phyloP scores from a whole-genome alignment of 2,329 filamentous ascomycete genomes.

The Rhexocercosporidium sp. region DNA sequence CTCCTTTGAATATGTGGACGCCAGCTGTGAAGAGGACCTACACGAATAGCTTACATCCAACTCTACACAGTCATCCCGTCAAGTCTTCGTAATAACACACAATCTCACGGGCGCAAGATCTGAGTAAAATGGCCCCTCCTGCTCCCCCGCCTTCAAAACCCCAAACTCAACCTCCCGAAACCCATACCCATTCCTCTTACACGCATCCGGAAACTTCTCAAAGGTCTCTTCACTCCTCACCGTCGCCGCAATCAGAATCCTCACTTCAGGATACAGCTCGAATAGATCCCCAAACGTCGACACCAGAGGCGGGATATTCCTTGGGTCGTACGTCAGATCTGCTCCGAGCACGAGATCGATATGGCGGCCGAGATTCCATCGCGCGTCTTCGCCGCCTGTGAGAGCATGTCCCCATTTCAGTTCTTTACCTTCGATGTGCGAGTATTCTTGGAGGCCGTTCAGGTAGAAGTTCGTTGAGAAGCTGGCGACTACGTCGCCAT shows the following conservation, averaged over 20 bases:
- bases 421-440: conserved; percentile 62
- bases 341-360: conserved; percentile 73
- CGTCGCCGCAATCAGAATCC: conserved; percentile 71
- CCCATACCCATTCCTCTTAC: conserved; percentile 47
- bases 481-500: conserved; percentile 71
- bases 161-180: conserved; percentile 52
- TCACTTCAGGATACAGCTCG: conserved; percentile 56
- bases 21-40: too few species aligned
- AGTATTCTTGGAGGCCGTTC: conserved; percentile 63
- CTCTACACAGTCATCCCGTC: neutral
- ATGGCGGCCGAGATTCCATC: conserved; percentile 49
- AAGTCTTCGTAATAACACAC: conserved; percentile 47
- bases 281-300: conserved; percentile 69
- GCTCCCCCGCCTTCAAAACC: conserved; percentile 47
- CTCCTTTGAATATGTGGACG: too few species aligned
- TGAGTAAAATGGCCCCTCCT: conserved; percentile 69
- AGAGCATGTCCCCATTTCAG: conserved; percentile 49
- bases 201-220: conserved; percentile 64
- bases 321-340: conserved; percentile 78
- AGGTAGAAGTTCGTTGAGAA: conserved; percentile 71
- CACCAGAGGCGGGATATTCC: conserved; percentile 66
- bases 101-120: conserved; percentile 65
- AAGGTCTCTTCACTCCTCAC: conserved; percentile 75
- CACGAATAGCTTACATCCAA: neutral
- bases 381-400: conserved; percentile 44